Conservation (phyloP, 495 filamentous ascomycete genomes). For the Neurospora cerealis region DNA sequence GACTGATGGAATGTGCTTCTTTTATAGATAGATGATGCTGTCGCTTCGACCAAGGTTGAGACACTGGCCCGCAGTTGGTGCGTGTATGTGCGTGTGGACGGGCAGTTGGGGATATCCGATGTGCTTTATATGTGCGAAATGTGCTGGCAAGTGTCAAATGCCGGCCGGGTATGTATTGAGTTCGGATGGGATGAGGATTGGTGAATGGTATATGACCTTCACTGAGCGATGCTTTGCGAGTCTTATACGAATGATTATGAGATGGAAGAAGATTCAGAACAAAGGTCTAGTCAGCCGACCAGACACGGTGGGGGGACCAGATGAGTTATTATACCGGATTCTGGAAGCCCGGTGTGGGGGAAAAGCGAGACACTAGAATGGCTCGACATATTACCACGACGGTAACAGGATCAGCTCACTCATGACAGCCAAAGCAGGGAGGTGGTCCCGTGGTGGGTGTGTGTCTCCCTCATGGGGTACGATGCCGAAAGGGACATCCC, state of each 20-base stretch:
- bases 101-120: constrained; percentile 24
- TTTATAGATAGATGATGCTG: not conserved
- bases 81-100: not conserved
- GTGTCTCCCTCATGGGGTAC: not conserved
- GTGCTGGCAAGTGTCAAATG: not conserved
- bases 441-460: not conserved
- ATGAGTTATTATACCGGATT: not conserved
- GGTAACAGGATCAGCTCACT: not conserved
- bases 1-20: not conserved
- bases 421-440: not conserved
- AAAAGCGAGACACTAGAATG: not conserved
- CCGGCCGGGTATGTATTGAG: not conserved
- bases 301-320: not conserved
- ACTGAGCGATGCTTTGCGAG: not conserved
- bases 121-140: not conserved
- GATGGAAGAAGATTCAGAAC: not conserved
- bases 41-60: not conserved
- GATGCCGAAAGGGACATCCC: not conserved
- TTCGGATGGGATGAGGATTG: not conserved
- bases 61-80: not conserved
- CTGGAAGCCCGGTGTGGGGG: not conserved
- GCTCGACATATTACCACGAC: not conserved
- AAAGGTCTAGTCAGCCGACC: not conserved
- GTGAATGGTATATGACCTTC: not conserved
- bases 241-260: not conserved